Conservation (phyloP, 2,329 filamentous ascomycete species). For the Coleophoma cylindrospora region DNA sequence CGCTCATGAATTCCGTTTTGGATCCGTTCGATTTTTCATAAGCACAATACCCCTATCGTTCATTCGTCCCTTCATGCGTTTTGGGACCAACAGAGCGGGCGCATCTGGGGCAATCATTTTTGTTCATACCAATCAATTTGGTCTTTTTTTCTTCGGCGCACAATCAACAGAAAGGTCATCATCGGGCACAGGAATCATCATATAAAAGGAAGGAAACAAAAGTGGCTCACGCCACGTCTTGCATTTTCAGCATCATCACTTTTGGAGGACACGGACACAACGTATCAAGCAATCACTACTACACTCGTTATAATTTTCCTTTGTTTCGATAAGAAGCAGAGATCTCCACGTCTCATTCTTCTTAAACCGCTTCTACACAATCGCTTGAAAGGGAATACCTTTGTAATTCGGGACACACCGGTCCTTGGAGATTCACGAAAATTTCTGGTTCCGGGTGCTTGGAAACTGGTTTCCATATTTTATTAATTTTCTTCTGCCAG, state of each 20-base stretch:
- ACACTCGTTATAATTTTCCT: too few species aligned
- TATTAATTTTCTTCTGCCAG: too few species aligned
- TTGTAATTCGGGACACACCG: too few species aligned
- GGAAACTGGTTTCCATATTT: too few species aligned
- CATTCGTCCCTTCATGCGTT: neutral
- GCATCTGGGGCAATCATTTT: neutral
- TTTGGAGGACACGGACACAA: too few species aligned
- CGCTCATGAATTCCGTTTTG: conserved; percentile 10
- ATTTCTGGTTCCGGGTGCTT: too few species aligned
- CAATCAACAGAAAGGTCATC: conserved; percentile 13
- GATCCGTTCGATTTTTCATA: conserved; percentile 10
- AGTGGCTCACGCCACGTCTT: conserved; percentile 26
- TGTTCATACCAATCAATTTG: conserved; percentile 17
- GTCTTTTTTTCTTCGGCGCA: conserved; percentile 17
- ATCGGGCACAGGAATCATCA: conserved; percentile 14
- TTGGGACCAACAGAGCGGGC: neutral
- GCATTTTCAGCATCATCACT: conserved; percentile 7
- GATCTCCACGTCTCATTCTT: too few species aligned
- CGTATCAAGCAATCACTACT: too few species aligned
- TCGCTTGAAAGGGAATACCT: too few species aligned
- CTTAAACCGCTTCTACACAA: too few species aligned
- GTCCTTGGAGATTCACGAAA: too few species aligned
- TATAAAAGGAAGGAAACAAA: conserved; percentile 26
- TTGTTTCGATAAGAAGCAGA: too few species aligned
- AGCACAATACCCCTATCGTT: conserved; percentile 2